Evolutionary conservation across 495 filamentous ascomycete genomes (phyloP).

Genomic region (Aspergillus baeticus): DNA sequence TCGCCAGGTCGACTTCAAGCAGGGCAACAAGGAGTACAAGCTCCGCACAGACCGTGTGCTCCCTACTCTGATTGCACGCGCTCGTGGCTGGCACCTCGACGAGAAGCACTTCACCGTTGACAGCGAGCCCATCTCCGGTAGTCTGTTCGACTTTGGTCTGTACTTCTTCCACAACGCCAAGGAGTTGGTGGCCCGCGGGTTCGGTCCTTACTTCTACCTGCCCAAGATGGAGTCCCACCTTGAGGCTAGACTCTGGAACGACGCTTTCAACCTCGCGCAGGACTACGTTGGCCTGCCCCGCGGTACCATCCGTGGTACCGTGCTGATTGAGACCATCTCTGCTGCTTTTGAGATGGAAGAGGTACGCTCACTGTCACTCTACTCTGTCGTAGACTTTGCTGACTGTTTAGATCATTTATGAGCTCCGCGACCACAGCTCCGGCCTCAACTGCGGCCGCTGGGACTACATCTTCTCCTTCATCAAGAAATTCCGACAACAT

Average conservation of each 20-base stretch:
- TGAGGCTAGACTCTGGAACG: constrained; percentile 97
- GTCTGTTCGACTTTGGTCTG: constrained; percentile 95
- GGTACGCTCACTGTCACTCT: neutral
- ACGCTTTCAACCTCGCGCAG: constrained; percentile 95
- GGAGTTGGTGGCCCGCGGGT: constrained; percentile 79
- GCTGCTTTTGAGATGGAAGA: constrained; percentile 99
- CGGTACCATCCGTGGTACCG: constrained; percentile 92
- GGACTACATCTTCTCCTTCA: constrained; percentile 99
- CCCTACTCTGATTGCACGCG: constrained; percentile 82
- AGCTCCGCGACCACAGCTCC: constrained; percentile 93
- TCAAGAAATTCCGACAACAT: constrained; percentile 99
- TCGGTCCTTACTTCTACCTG: constrained; percentile 97
- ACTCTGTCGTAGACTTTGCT: neutral
- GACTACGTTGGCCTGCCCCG: constrained; percentile 86
- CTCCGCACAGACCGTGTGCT: constrained; percentile 80
- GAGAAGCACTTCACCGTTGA: constrained; percentile 98
- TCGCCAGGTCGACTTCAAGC: constrained; percentile 94
- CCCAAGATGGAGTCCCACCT: constrained; percentile 99
- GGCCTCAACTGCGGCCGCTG: constrained; percentile 98
- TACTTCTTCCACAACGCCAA: constrained; percentile 99
- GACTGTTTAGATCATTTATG: constrained; percentile 78
- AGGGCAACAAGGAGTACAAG: constrained; percentile 94
- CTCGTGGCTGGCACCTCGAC: constrained; percentile 91
- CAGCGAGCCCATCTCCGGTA: constrained; percentile 90
- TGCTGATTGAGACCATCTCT: constrained; percentile 96